Evolutionary conservation across 306 rosid genomes (phyloP), one percentile per base, ranked within the genome.

Genomic region (Medicago truncatula): DNA sequence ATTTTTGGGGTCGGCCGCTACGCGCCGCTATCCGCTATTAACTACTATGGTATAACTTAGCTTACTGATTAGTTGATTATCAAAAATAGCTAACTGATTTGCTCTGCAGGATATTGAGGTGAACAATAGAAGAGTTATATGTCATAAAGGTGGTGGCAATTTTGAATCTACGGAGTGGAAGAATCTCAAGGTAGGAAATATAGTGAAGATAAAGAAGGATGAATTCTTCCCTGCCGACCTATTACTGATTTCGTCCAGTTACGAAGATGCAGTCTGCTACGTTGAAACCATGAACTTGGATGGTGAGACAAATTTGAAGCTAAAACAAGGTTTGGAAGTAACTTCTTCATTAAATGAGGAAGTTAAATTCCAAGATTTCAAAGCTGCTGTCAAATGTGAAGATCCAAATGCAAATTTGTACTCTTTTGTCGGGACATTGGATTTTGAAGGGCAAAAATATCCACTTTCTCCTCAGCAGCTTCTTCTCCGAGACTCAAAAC

Each of bases 211-310:
- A 52, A 87, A 76, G 66, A 93, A 89, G 80, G 90, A 93, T 52
- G 91, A 86, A 79, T 93, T 90, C 86, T 93, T 93, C 83, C 98
- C 98, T 8, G 92, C 96, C 12, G 98, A 93, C 67, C 90, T 93
- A 40, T 76, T 93, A 61, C 81, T 93, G 81, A 91, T 93, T 76
- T 90, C 98, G 4, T 93, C 98, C 21, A 87, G 90, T 86, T 93
- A 89, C 17, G 96, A 87, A 18, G 98, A 93, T 79, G 91, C 96
- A 59, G 77, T 93, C 70, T 90, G 98, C 87, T 93, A 93, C 70
- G 98, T 93, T 28, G 96, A 93, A 84, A 93, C 98, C 61, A 93
- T 87, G 96, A 93, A 89, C 82, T 92, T 93, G 71, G 98, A 93
- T 71, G 98, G 98, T 34, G 98, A 93, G 87, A 93, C 98, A 61